Evolutionary conservation across 306 rosid genomes (phyloP).

Genomic region (Trifolium repens): DNA sequence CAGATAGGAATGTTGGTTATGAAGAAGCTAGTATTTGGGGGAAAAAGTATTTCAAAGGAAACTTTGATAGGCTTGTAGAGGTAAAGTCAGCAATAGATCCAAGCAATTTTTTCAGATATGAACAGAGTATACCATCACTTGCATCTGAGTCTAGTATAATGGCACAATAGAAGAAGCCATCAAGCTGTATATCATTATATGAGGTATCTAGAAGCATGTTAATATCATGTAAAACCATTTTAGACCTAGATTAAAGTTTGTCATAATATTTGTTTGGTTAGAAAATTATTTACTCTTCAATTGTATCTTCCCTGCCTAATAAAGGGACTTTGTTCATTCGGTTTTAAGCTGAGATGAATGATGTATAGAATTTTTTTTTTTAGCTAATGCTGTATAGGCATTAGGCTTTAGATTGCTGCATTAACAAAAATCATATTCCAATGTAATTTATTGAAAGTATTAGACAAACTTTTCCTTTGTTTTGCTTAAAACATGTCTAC

Average conservation of each 20-base stretch:
- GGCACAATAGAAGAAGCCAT: conserved; percentile 40
- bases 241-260: conserved; percentile 1
- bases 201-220: conserved; percentile 12
- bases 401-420: conserved; percentile 1
- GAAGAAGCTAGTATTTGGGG: conserved; percentile 70
- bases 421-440: not conserved
- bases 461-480: not conserved
- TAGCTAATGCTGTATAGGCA: conserved; percentile 18
- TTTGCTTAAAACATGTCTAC: not conserved
- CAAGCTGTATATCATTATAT: not conserved
- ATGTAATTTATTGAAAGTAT: not conserved
- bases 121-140: conserved; percentile 73
- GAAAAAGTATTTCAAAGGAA: conserved; percentile 64
- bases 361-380: not conserved
- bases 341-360: not conserved
- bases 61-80: conserved; percentile 65
- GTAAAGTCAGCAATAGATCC: conserved; percentile 70
- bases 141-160: conserved; percentile 32
- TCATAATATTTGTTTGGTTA: conserved; percentile 5
- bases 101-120: conserved; percentile 64
- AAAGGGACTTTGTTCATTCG: not conserved
- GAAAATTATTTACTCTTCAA: conserved; percentile 8
- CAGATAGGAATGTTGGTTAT: conserved; percentile 53
- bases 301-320: conserved; percentile 6
- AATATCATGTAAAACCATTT: conserved; percentile 2